Evolutionary conservation across 2,329 filamentous ascomycete species (phyloP).

Genomic region (Epichloe glyceriae): DNA sequence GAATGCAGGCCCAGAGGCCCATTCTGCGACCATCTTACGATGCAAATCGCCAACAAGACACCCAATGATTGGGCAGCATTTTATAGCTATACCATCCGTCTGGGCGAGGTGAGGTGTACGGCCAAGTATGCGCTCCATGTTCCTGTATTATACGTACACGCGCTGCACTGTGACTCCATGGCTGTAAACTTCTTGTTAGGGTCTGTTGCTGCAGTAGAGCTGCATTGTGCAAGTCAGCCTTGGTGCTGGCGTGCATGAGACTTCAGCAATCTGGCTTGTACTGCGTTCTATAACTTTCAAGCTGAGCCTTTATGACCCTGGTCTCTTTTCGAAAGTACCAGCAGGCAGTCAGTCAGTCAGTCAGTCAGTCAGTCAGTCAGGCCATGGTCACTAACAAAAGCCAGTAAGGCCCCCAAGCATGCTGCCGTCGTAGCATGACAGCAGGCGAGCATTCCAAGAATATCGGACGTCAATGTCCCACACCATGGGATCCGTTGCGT

Average conservation of each 20-base stretch:
- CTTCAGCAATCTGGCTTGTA: too few species aligned
- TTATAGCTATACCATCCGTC: constrained; percentile 1
- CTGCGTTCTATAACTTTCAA: too few species aligned
- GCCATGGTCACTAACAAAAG: too few species aligned
- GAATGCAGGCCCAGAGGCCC: constrained; percentile 4
- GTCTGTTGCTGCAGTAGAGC: neutral
- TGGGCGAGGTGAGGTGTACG: neutral
- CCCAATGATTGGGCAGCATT: constrained; percentile 7
- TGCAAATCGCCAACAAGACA: constrained; percentile 3
- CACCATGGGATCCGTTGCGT: neutral
- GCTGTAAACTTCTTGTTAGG: neutral
- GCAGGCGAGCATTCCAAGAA: neutral
- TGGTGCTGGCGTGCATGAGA: neutral
- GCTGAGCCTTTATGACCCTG: too few species aligned
- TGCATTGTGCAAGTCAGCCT: neutral
- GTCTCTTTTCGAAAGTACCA: too few species aligned
- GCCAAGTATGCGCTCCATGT: neutral
- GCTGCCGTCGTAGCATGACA: neutral
- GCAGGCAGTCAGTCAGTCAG: too few species aligned
- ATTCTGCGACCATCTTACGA: constrained; percentile 5
- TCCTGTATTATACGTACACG: neutral
- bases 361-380: too few species aligned
- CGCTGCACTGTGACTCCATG: neutral
- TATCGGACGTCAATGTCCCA: neutral
- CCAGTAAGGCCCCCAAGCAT: neutral